phyloP scores from a whole-genome alignment of 805 yeast species.

The Candida orba region DNA sequence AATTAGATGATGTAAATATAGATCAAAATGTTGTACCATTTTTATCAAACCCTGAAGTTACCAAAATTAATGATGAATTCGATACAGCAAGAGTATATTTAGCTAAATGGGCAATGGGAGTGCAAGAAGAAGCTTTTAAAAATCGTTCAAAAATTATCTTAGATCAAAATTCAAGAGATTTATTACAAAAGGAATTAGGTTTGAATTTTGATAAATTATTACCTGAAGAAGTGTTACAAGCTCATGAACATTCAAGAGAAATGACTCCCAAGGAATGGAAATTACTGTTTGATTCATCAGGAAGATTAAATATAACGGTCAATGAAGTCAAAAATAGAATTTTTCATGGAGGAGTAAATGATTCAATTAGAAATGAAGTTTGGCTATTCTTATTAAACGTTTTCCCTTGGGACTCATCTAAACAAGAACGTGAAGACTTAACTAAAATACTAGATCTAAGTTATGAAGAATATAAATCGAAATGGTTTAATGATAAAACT shows the following conservation, averaged over 20 bases:
- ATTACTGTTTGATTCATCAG: constrained; percentile 71
- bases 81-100: constrained; percentile 87
- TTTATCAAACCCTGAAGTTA: constrained; percentile 73
- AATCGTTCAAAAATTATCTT: constrained; percentile 44
- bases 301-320: constrained; percentile 62
- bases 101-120: constrained; percentile 95
- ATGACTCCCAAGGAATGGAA: constrained; percentile 76
- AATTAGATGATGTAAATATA: constrained; percentile 49
- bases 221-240: constrained; percentile 49
- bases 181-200: constrained; percentile 57
- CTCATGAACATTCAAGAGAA: constrained; percentile 57
- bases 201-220: constrained; percentile 45
- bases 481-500: constrained; percentile 62
- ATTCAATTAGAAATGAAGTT: constrained; percentile 55
- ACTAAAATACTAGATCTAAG: constrained; percentile 47
- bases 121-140: constrained; percentile 81
- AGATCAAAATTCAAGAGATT: constrained; percentile 49
- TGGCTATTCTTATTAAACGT: constrained; percentile 85
- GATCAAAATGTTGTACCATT: constrained; percentile 49
- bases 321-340: constrained; percentile 74
- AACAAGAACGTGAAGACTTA: constrained; percentile 57
- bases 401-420: constrained; percentile 82
- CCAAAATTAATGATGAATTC: constrained; percentile 77
- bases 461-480: constrained; percentile 55
- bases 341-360: constrained; percentile 82